phyloP scores from a whole-genome alignment of 2,329 filamentous ascomycete species.

The Nigrospora oryzae region DNA sequence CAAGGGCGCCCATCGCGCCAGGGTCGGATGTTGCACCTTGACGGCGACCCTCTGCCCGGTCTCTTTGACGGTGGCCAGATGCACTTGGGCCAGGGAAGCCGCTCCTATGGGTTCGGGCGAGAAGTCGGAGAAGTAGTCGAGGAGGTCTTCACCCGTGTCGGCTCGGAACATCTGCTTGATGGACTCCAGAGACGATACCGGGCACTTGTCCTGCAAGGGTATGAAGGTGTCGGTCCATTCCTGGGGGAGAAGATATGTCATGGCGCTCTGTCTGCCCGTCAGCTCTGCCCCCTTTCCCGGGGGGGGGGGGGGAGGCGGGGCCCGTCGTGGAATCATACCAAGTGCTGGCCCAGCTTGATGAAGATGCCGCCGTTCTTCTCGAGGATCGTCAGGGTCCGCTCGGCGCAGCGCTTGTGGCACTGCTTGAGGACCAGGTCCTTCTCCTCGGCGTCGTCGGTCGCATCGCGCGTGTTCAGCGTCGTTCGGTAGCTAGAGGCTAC shows the following conservation, averaged over 20 bases:
- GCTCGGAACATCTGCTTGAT: conserved; percentile 78
- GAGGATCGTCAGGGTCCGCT: conserved; percentile 75
- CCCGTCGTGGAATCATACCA: conserved; percentile 38
- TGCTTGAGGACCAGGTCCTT: conserved; percentile 62
- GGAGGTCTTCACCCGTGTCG: conserved; percentile 73
- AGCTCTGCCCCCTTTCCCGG: conserved; percentile 5
- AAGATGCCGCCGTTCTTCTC: conserved; percentile 98
- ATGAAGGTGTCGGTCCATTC: conserved; percentile 97
- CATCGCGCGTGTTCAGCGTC: conserved; percentile 64
- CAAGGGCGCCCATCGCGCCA: conserved; percentile 84
- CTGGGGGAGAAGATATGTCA: conserved; percentile 85
- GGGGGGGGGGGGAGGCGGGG: background rate
- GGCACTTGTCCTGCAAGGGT: conserved; percentile 90
- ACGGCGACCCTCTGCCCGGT: conserved; percentile 85
- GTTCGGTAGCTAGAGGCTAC: conserved; percentile 63
- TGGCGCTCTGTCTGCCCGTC: conserved; percentile 57
- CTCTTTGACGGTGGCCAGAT: conserved; percentile 74
- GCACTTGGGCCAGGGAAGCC: conserved; percentile 89
- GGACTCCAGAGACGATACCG: conserved; percentile 80
- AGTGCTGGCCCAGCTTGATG: conserved; percentile 92
- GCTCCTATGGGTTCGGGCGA: conserved; percentile 75
- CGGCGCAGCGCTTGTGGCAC: conserved; percentile 88
- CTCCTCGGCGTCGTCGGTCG: conserved; percentile 52
- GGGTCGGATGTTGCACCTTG: conserved; percentile 86
- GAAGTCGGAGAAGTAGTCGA: conserved; percentile 82